Evolutionary conservation across 208 protist genomes (phyloP), one percentile per base, ranked within the genome.

Genomic region (Acanthamoeba polyphaga): DNA sequence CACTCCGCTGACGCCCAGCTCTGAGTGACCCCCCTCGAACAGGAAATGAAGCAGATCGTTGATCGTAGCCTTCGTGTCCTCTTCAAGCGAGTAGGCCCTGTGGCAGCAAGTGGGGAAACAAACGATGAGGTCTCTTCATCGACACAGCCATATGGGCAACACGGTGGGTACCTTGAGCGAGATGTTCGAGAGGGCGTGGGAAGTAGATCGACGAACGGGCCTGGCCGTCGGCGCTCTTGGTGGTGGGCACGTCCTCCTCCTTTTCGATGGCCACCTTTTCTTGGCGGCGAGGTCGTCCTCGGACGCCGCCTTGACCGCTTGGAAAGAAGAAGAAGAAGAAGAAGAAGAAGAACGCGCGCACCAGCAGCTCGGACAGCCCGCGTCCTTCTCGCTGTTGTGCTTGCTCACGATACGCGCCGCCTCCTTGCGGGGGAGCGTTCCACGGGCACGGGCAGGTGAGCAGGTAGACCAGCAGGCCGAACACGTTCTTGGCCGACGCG

Each of bases 401-500:
- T 80, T 76, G 49, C 32, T 43, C 66, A 93, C 88, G 64, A 93
- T 34, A 2, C 53, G 22, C 17, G 88, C 51, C 24, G 70, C 70
- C 24, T 93, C 88, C 64, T 76, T 80, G 27, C 88, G 62, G 9
- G 51, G 19, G 1, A n/a, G 43, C 27, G 46, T 17, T 80, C 62
- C 70, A 93, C 46, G 62, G 43, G 66, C 64, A 93, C n/a, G n/a
- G n/a, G n/a, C n/a, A n/a, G 22, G 88, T 93, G 46, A 93, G 70
- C 34, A 93, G 34, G 9, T 93, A 80, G 34, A 93, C 70, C 10
- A 93, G 66, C 49, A 80, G 70, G 43, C 66, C 88, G 51, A 93
- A 93, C 80, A 88, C 80, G 53, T 88, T 88, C 80, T 88, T 88
- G 51, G 80, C 29, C 43, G 80, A 88, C 1, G 15, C 32, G 46